Evolutionary conservation across 805 yeast species (phyloP), one percentile per base, ranked within the genome.

Genomic region (Yarrowia porcina): DNA sequence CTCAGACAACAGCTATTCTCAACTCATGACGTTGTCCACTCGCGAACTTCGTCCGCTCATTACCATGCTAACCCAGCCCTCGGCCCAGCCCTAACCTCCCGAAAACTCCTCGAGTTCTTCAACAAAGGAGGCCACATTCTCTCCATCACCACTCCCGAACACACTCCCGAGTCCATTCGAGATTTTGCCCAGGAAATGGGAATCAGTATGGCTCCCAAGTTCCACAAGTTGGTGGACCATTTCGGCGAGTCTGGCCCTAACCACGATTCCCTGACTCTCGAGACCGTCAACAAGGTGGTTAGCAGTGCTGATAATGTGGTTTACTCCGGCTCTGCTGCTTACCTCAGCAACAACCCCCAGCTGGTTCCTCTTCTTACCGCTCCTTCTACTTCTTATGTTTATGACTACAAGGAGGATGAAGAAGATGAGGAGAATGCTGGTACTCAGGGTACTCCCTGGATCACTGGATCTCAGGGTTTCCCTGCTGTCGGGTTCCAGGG

Each of bases 401-500:
- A 73, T 68, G 79, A 79, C 66, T 67, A 76, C 6, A 77, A 79
- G 63, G 83, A 80, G 61, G 81, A 77, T 17, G 70, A 73, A 27
- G 74, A 77, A n/a, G 74, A 80, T 41, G 80, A 77, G 28, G 56
- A 67, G 18, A 23, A 17, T 12, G 65, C 64, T 18, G 49, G 47
- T 18, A 39, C 61, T 8, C 13, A 15, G 61, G 61, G 61, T 49
- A 71, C 66, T 41, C 79, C 85, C 3, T 92, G 97, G 96, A 84
- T 89, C 13, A 77, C 85, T 35, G 97, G 97, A 30, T 78, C 84
- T 44, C 96, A 92, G 75, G 91, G 90, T 4, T 86, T 78, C 72
- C 72, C 89, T 60, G 83, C 85, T 21, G 96, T 84, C 10, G 94
- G 85, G 1, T 82, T 90, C 69, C 99, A 94, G 77, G 87, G 87